phyloP scores from a whole-genome alignment of 192 early-diverging fungal genomes.

The Endogone sp. region DNA sequence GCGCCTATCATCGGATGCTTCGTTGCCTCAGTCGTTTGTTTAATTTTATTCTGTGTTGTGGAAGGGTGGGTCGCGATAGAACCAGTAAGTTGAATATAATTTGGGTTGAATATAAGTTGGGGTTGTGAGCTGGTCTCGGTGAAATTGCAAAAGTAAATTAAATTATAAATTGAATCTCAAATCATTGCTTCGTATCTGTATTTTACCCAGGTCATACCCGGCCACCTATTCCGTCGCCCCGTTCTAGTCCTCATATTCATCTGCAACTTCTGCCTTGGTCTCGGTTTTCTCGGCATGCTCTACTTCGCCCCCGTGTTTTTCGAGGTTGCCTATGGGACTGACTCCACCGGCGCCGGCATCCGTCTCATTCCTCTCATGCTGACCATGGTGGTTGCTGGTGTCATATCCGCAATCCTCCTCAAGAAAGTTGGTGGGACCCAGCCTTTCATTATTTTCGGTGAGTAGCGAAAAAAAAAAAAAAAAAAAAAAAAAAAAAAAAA shows the following conservation, averaged over 20 bases:
- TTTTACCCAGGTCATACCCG: constrained; percentile 23
- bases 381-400: constrained; percentile 48
- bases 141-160: background rate
- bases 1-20: constrained; percentile 52
- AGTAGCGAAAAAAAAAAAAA: too few species aligned
- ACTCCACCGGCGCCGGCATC: constrained; percentile 52
- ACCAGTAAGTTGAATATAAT: constrained; percentile 57
- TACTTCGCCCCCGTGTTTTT: constrained; percentile 68
- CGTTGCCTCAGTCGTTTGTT: constrained; percentile 28
- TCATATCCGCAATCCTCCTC: constrained; percentile 48
- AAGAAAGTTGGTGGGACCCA: constrained; percentile 47
- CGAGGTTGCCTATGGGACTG: constrained; percentile 50
- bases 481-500: too few species aligned
- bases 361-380: constrained; percentile 61
- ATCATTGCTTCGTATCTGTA: background rate
- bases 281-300: constrained; percentile 53
- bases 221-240: constrained; percentile 32
- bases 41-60: constrained; percentile 19
- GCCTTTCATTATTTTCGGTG: constrained; percentile 50
- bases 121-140: too few species aligned
- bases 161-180: background rate
- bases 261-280: constrained; percentile 49
- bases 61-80: constrained; percentile 55
- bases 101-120: background rate
- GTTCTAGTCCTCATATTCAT: constrained; percentile 39